These are phyloP conservation scores for Aaosphaeria arxii DNA, from an alignment of 2,329 filamentous ascomycete genomes.

Conservation along the genomic window DNA sequence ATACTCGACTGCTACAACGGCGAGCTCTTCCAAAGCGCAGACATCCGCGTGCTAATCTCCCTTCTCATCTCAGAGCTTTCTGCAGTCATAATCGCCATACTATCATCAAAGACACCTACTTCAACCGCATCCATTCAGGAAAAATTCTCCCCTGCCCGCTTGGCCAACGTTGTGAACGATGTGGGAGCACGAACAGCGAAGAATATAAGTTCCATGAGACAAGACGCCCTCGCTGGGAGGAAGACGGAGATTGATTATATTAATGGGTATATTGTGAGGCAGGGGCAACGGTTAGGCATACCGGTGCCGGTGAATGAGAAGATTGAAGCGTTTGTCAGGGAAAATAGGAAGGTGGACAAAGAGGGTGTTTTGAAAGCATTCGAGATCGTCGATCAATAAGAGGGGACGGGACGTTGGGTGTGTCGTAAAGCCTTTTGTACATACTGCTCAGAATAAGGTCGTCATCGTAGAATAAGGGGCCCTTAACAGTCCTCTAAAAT, in stretches of 20 bases:
- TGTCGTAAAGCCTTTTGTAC: too few species aligned
- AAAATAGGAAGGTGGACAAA: neutral
- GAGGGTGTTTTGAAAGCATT: too few species aligned
- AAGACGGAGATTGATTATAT: constrained; percentile 74
- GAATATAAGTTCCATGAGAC: constrained; percentile 63
- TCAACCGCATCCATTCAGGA: constrained; percentile 57
- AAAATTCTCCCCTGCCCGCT: constrained; percentile 55
- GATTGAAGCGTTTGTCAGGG: constrained; percentile 67
- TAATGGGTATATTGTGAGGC: constrained; percentile 77
- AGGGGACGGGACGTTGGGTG: too few species aligned
- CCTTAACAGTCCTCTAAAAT: too few species aligned
- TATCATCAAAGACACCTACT: constrained; percentile 57
- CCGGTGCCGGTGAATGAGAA: constrained; percentile 66
- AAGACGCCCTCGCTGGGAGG: constrained; percentile 57
- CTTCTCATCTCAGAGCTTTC: constrained; percentile 2
- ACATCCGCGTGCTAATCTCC: neutral
- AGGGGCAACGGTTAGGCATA: constrained; percentile 67
- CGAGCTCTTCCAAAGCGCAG: constrained; percentile 42
- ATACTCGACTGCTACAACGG: constrained; percentile 71
- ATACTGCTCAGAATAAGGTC: too few species aligned
- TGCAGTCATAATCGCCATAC: constrained; percentile 52
- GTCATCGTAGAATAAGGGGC: too few species aligned
- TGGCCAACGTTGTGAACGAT: constrained; percentile 55
- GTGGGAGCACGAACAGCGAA: constrained; percentile 46
- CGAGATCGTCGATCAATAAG: too few species aligned